Evolutionary conservation across 2,329 filamentous ascomycete species (phyloP), one percentile per base, ranked within the genome.

Genomic region (Saccharata proteae): DNA sequence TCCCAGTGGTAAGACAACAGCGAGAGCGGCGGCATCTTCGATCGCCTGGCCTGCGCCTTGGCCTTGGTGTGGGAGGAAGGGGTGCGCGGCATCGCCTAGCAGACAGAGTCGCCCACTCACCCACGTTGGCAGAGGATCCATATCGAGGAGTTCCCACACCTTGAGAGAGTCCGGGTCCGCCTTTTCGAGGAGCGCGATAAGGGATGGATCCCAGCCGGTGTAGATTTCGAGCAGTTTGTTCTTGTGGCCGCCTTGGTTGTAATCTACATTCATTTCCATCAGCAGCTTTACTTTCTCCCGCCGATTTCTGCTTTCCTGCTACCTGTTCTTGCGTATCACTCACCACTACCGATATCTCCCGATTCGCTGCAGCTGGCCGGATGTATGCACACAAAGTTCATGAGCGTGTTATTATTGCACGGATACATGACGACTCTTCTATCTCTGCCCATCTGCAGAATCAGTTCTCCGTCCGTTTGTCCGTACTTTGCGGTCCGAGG

Each of bases 71-170:
- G 16, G 77, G 0, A 74, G 55, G 43, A 80, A 79, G 0, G 77
- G 74, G 46, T 82, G 77, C 0, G 74, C 77, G 0, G 77, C 74
- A 45, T 81, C 77, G 0, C 77, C 77, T 0, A 81, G 49, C 0
- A 80, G 48, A 1, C 64, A 72, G 12, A 79, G 46, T 4, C 58
- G 62, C 1, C 52, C 67, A 3, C 67, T 62, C 0, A 60, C 55
- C 67, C 73, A 81, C 0, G 52, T 59, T 0, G 65, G 61, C 11
- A 80, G 48, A 1, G 61, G 52, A 4, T 69, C 63, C 69, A 78
- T 77, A 39, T 81, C 33, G 22, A 54, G 29, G 27, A 55, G 28
- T 31, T 51, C 48, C 52, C 53, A 49, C 3, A 57, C 49, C 34
- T 56, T 57, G 29, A 58, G 26, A 8, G 48, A 51, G 6, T 51